Percentiles rank a stretch among this genome's conserved stretches.
These are phyloP conservation scores for Penicillium bovifimosum DNA, from an alignment of 495 filamentous ascomycete genomes.

Conservation along the genomic window DNA sequence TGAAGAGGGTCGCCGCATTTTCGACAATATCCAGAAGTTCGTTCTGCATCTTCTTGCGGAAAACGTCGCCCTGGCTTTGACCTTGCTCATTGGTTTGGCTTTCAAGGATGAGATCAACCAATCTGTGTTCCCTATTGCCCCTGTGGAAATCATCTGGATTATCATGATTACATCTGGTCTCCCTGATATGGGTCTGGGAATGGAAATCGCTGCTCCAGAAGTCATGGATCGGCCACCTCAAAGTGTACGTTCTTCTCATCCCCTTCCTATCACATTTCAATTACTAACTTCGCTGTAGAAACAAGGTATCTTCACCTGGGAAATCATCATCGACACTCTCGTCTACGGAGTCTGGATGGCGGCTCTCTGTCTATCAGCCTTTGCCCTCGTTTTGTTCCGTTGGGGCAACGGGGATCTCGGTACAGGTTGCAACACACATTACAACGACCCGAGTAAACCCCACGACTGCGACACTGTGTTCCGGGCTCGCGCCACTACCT, in stretches of 20 bases:
- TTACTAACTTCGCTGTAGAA: slow-evolving; percentile 41
- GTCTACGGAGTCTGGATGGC: slow-evolving; percentile 70
- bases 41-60: slow-evolving; percentile 67
- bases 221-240: slow-evolving; percentile 65
- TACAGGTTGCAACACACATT: slow-evolving; percentile 55
- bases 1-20: slow-evolving; percentile 66
- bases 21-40: slow-evolving; percentile 77
- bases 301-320: slow-evolving; percentile 63
- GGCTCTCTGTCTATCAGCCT: slow-evolving; percentile 58
- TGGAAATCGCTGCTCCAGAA: slow-evolving; percentile 61
- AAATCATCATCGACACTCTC: slow-evolving; percentile 62
- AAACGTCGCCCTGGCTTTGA: slow-evolving; percentile 66
- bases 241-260: slow-evolving; percentile 32
- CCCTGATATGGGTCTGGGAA: slow-evolving; percentile 70
- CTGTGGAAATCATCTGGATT: slow-evolving; percentile 72
- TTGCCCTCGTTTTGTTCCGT: slow-evolving; percentile 59
- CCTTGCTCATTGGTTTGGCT: slow-evolving; percentile 61
- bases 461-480: slow-evolving; percentile 60
- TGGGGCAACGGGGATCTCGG: slow-evolving; percentile 64
- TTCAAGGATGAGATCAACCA: slow-evolving; percentile 61
- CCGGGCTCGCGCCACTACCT: slow-evolving; percentile 65
- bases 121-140: slow-evolving; percentile 67
- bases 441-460: slow-evolving; percentile 26
- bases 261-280: slow-evolving; percentile 1
- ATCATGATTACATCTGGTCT: slow-evolving; percentile 72